Base-by-base conservation (phyloP, 306 rosid species). In the Gastrolobium bilobum region DNA sequence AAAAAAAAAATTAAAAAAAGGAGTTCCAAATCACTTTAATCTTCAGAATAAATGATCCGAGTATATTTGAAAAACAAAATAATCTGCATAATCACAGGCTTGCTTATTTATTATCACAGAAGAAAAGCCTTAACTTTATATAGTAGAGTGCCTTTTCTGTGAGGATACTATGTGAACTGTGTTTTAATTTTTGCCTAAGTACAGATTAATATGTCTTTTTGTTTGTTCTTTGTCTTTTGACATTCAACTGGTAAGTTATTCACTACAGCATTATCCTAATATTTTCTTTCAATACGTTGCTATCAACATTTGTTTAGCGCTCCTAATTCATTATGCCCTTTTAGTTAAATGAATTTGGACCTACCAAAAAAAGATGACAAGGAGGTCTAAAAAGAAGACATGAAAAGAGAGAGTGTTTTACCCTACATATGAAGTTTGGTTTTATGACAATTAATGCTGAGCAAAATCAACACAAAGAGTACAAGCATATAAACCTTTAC, bases 371-470 rank as follows among this genome's bases (percentile, higher is more conserved):
- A 88, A 79, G 87, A 83, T 46, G 88, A 62, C 81, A 80, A 64
- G 79, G 84, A 75, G 71, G 79, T 89, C 77, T 77, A 69, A 81
- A 91, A 89, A 86, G 87, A 84, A 89, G 80, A 84, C 89, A 60
- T 76, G 81, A 82, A 85, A 91, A 75, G 87, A 84, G 66, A 63
- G 84, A 1, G 39, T 46, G 50, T 81, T 86, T 83, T 83, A 68
- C 89, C 94, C 92, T 80, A 88, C 85, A 68, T 58, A 53, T 77
- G 84, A 89, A 89, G 90, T 61, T 76, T 85, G 34, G 79, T 74
- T 54, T 72, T 69, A 67, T 61, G 73, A 71, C 38, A 73, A 78
- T 48, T 77, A 78, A 48, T 77, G 26, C 83, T 79, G 69, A 78
- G 58, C 74, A 65, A 20, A 20, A 72, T 82, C 79, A 73, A 64